Percentiles rank a stretch among this genome's conserved stretches.
Evolutionary conservation across 2,329 filamentous ascomycete genomes (phyloP).

Genomic region (Chlorencoelia australis): DNA sequence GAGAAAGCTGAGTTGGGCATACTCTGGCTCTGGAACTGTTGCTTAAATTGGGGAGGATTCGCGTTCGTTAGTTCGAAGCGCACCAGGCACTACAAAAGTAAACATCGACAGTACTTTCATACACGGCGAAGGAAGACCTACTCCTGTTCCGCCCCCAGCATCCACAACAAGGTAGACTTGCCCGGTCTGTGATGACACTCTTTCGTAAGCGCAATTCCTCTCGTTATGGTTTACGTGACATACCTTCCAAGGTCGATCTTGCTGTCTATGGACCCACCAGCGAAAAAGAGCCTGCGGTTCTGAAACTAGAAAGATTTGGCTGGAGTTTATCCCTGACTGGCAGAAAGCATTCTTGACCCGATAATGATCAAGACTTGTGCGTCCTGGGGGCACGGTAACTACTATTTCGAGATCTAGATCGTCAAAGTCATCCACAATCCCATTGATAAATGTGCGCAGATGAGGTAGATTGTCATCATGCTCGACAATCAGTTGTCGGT

Average conservation of each 20-base stretch:
- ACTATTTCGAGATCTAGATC: neutral
- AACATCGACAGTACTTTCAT: too few species aligned
- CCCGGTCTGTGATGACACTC: neutral
- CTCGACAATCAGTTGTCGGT: neutral
- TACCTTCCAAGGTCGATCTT: neutral
- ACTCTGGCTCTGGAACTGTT: conserved; percentile 2
- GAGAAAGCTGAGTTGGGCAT: neutral
- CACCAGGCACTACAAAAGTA: conserved; percentile 1
- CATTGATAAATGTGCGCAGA: too few species aligned
- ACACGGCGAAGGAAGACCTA: neutral
- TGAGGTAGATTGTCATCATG: too few species aligned
- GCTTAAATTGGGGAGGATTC: neutral
- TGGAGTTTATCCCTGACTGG: neutral
- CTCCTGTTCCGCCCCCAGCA: conserved; percentile 1
- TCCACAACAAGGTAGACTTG: neutral
- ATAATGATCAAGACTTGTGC: neutral
- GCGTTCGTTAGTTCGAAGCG: neutral
- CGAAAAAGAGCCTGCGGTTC: neutral
- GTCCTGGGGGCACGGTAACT: neutral
- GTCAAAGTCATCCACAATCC: neutral
- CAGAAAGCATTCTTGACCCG: neutral
- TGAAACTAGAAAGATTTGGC: neutral
- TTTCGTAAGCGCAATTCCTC: too few species aligned
- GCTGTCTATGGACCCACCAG: neutral
- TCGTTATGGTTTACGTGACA: too few species aligned